phyloP scores from a whole-genome alignment of 2,329 filamentous ascomycete species.

The Corynespora cassiicola region DNA sequence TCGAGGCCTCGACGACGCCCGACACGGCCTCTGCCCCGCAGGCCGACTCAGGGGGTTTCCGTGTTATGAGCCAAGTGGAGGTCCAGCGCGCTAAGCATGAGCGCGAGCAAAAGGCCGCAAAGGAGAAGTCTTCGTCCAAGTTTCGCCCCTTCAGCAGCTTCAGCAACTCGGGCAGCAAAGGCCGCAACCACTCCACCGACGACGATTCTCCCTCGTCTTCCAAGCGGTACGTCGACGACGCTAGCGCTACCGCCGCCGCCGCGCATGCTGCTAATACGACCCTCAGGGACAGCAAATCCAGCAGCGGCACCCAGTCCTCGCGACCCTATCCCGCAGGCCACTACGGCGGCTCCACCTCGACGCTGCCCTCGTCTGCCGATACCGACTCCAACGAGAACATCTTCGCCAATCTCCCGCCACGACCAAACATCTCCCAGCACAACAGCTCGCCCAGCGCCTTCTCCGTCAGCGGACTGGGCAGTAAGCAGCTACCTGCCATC shows the following conservation, averaged over 20 bases:
- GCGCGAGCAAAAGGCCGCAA: conserved; percentile 26
- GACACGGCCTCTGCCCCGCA: conserved; percentile 24
- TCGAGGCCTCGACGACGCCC: conserved; percentile 17
- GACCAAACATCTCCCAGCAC: conserved; percentile 36
- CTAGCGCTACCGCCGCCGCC: conserved; percentile 1
- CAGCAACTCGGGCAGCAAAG: conserved; percentile 33
- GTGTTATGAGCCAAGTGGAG: conserved; percentile 41
- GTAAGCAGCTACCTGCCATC: conserved; percentile 35
- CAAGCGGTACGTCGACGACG: conserved; percentile 40
- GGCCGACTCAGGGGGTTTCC: conserved; percentile 34
- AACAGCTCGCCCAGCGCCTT: conserved; percentile 34
- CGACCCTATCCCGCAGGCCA: conserved; percentile 44
- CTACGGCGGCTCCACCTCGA: conserved; percentile 46
- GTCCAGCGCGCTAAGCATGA: conserved; percentile 30
- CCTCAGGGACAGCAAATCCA: conserved; percentile 49
- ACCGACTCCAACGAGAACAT: conserved; percentile 46
- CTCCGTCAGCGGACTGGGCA: conserved; percentile 24
- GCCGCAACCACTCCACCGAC: conserved; percentile 42
- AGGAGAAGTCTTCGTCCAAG: conserved; percentile 36
- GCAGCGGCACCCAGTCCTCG: conserved; percentile 44
- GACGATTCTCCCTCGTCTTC: conserved; percentile 43
- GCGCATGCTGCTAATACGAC: conserved; percentile 31
- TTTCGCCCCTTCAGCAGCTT: conserved; percentile 44
- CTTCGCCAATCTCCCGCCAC: conserved; percentile 36
- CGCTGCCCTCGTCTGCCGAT: conserved; percentile 49